Evolutionary conservation across 2,329 filamentous ascomycete genomes (phyloP).

Genomic region (Leptosphaerulina australis): DNA sequence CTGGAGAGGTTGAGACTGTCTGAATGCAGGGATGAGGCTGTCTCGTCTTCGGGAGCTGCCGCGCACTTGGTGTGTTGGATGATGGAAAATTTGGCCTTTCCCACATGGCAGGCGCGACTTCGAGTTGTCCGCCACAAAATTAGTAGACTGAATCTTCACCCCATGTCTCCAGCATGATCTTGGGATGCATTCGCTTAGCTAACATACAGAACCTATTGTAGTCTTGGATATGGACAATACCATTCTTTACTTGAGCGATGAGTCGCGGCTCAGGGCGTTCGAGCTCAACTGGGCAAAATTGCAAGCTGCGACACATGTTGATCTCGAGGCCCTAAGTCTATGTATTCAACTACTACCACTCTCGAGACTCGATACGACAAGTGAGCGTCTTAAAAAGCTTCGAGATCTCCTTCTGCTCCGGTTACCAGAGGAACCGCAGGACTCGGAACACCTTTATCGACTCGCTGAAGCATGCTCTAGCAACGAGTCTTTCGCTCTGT

Average conservation of each 20-base stretch:
- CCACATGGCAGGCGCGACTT: constrained; percentile 4
- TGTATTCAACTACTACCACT: constrained; percentile 12
- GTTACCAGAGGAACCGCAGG: constrained; percentile 21
- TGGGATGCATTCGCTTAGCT: constrained; percentile 15
- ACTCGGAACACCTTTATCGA: constrained; percentile 28
- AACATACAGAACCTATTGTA: not conserved
- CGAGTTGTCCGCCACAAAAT: constrained; percentile 10
- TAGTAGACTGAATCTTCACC: constrained; percentile 10
- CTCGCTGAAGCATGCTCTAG: constrained; percentile 34
- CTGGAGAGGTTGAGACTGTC: constrained; percentile 7
- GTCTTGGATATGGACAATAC: constrained; percentile 22
- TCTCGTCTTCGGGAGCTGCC: constrained; percentile 6
- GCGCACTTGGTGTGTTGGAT: constrained; percentile 21
- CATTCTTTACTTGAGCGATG: constrained; percentile 31
- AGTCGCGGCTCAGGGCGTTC: constrained; percentile 28
- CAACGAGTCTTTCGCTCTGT: constrained; percentile 23
- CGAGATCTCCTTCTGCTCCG: constrained; percentile 26
- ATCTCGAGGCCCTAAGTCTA: constrained; percentile 23
- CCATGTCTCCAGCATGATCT: constrained; percentile 6
- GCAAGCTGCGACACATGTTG: constrained; percentile 18
- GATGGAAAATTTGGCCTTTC: constrained; percentile 12
- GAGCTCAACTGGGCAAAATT: constrained; percentile 31
- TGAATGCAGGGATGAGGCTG: constrained; percentile 8
- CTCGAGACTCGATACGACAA: not conserved
- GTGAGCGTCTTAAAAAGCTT: constrained; percentile 17